A percentile compares a stretch with the other conserved stretches of the same genome.
These are phyloP conservation scores for Orbilia oligospora DNA, from an alignment of 2,329 filamentous ascomycete genomes.

Conservation along the genomic window DNA sequence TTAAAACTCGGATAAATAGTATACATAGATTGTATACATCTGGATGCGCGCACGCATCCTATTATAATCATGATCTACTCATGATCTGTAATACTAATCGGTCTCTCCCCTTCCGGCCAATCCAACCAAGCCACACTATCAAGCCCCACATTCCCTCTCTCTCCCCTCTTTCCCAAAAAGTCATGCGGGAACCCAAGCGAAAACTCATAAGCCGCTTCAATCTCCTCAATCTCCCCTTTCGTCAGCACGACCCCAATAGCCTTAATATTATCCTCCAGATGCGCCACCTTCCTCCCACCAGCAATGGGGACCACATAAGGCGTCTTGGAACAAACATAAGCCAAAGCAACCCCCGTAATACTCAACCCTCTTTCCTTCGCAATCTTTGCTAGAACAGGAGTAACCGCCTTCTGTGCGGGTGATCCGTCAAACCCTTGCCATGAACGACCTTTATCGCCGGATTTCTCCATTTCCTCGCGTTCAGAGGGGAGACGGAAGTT, in stretches of 20 bases:
- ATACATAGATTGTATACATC: too few species aligned
- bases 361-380: slow-evolving; percentile 72
- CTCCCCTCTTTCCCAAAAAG: slow-evolving; percentile 66
- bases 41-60: too few species aligned
- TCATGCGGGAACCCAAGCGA: slow-evolving; percentile 78
- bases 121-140: slow-evolving; percentile 55
- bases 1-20: too few species aligned
- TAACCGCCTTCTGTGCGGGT: slow-evolving; percentile 71
- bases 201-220: slow-evolving; percentile 76
- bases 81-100: slow-evolving; percentile 45
- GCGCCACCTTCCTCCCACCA: slow-evolving; percentile 78
- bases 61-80: background rate
- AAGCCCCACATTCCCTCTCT: slow-evolving; percentile 28
- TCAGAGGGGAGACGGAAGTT: slow-evolving; percentile 71
- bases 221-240: slow-evolving; percentile 75
- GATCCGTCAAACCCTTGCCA: slow-evolving; percentile 66
- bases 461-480: slow-evolving; percentile 68
- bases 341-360: slow-evolving; percentile 77
- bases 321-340: slow-evolving; percentile 80
- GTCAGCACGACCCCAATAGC: slow-evolving; percentile 75
- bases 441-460: slow-evolving; percentile 68
- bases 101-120: slow-evolving; percentile 35
- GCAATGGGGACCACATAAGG: slow-evolving; percentile 81
- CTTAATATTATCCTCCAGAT: slow-evolving; percentile 79
- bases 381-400: slow-evolving; percentile 74